phyloP scores from a whole-genome alignment of 2,329 filamentous ascomycete species.

The Fusarium tjaetaba region DNA sequence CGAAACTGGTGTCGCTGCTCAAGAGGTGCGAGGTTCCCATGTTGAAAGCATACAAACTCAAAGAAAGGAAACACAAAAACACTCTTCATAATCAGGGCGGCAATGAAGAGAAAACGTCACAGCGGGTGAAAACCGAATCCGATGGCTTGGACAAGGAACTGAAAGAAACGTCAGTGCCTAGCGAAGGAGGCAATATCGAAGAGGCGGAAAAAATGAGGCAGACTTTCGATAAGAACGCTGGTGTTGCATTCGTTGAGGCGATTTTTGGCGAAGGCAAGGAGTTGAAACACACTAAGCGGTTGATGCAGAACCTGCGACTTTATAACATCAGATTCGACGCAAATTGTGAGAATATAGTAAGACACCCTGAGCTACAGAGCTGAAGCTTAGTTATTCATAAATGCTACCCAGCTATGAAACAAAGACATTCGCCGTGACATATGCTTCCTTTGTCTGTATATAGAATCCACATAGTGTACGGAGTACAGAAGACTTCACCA shows the following conservation, averaged over 20 bases:
- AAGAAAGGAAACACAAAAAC: accelerated
- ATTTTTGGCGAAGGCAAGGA: background rate
- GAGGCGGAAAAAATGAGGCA: accelerated
- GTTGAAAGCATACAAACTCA: background rate
- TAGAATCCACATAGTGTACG: no score
- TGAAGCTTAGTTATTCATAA: no score
- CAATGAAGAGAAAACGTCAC: accelerated
- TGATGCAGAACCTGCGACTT: background rate
- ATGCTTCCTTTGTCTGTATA: no score
- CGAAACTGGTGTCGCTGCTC: accelerated
- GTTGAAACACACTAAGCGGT: background rate
- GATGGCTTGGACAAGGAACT: accelerated
- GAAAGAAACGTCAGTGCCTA: accelerated
- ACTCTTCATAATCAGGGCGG: accelerated
- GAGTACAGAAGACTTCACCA: no score
- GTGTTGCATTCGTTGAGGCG: background rate
- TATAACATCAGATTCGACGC: background rate
- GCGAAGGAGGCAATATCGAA: accelerated
- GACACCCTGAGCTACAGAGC: background rate
- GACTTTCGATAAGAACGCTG: accelerated
- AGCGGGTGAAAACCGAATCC: accelerated
- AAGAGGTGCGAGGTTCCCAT: background rate
- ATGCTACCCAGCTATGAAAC: no score
- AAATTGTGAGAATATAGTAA: background rate
- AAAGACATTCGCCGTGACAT: no score